Base-by-base conservation (phyloP, 1,284 basidiomycete species). In the Sparassis latifolia region DNA sequence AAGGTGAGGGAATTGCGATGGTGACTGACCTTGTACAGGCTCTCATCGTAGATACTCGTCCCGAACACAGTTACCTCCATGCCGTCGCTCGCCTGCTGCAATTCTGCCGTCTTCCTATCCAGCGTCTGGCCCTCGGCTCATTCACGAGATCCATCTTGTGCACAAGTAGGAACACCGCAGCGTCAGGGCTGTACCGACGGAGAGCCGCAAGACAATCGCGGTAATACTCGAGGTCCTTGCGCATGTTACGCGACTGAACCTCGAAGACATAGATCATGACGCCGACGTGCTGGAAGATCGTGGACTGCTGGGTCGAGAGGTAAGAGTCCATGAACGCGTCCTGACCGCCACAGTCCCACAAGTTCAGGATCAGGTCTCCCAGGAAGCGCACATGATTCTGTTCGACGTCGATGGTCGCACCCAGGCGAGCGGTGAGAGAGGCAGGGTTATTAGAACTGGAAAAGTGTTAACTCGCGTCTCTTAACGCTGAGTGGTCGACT, bases 211-310 rank as follows among this genome's bases (percentile, higher is more conserved):
- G 73, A 66, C 92, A 95, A 52, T 93, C 87, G 43, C 83, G 80
- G 66, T 91, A 97, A 67, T 95, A 97, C 61, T 84, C 80, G 37
- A 94, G 70, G 69, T 97, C 93, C 64, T 87, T 86, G 57, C 70
- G 69, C 70, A 79, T 78, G 60, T 89, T 86, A 42, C 81, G 76
- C 35, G 80, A 78, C 60, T 92, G 90, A 43, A 96, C 85, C 66
- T 99, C 96, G 56, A 99, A 98, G 6, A 99, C 97, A 69, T 99
- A 99, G 63, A 99, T 98, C 65, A 99, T 80, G 40, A 97, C 92
- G 9, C 93, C 94, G 51, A 97, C 96, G 62, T 95, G 88, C 60
- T 89, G 85, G 73, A 99, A 99, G 58, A 98, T 94, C 42, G 91
- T 94, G 33, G 86, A 79, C 55, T 90, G 86, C 66, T 97, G 92